phyloP scores from a whole-genome alignment of 1,139 yeast species.

The Protomyces gravidus region DNA sequence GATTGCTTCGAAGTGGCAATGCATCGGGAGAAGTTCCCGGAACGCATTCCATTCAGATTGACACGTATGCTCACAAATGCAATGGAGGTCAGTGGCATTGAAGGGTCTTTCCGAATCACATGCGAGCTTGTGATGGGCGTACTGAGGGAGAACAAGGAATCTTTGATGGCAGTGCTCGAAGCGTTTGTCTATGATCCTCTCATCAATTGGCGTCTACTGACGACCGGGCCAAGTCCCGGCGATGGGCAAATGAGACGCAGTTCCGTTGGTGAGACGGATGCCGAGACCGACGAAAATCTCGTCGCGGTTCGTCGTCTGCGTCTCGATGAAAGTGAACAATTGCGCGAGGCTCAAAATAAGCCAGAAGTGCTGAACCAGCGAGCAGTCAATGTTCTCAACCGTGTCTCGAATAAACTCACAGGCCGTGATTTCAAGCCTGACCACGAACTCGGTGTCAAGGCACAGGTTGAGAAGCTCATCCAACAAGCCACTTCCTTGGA shows the following conservation, averaged over 20 bases:
- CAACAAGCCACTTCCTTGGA: conserved; percentile 97
- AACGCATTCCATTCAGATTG: conserved; percentile 93
- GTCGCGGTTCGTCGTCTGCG: conserved; percentile 36
- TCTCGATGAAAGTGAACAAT: conserved; percentile 71
- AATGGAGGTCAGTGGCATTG: conserved; percentile 98
- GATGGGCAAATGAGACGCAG: conserved; percentile 62
- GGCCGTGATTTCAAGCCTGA: conserved; percentile 85
- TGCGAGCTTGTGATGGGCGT: conserved; percentile 97
- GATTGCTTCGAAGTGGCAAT: conserved; percentile 99
- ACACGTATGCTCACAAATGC: conserved; percentile 97
- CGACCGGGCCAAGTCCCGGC: conserved; percentile 58
- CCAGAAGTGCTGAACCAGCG: conserved; percentile 82
- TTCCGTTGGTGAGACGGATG: conserved; percentile 54
- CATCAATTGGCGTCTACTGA: conserved; percentile 88
- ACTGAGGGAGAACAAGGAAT: conserved; percentile 85
- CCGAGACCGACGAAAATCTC: conserved; percentile 5
- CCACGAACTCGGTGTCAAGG: conserved; percentile 69
- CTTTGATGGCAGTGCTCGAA: conserved; percentile 94
- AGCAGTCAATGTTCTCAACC: conserved; percentile 80
- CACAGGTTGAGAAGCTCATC: conserved; percentile 88
- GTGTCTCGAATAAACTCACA: conserved; percentile 86
- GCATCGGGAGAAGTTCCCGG: conserved; percentile 92
- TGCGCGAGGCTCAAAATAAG: conserved; percentile 67
- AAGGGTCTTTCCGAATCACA: conserved; percentile 93
- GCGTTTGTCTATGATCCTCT: conserved; percentile 98